Evolutionary conservation across 2,329 filamentous ascomycete genomes (phyloP).

Genomic region (Aspergillus quadrilineatus): DNA sequence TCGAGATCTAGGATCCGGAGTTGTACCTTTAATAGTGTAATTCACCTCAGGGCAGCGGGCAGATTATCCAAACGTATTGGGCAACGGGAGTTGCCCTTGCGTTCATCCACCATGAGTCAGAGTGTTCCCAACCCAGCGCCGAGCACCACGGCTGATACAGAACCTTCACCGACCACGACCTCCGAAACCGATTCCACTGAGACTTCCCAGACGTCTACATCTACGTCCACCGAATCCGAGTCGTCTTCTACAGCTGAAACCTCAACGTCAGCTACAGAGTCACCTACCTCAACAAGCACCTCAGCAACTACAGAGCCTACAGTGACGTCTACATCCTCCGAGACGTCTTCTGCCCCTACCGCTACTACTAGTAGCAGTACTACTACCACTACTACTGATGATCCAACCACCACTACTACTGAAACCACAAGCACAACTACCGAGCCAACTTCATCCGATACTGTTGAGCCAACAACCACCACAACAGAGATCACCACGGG

Average conservation of each 20-base stretch:
- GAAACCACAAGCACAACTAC: slow-evolving; percentile 17
- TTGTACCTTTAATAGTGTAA: too few species aligned
- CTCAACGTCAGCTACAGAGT: slow-evolving; percentile 18
- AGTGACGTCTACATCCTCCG: slow-evolving; percentile 7
- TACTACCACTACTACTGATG: slow-evolving; percentile 16
- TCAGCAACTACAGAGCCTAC: slow-evolving; percentile 12
- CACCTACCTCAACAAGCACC: slow-evolving; percentile 13
- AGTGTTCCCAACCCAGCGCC: background rate
- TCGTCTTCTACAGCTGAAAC: slow-evolving; percentile 18
- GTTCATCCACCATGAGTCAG: background rate
- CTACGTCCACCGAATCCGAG: slow-evolving; percentile 18
- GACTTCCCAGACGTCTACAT: slow-evolving; percentile 4
- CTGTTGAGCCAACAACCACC: slow-evolving; percentile 8
- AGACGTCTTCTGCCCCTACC: slow-evolving; percentile 23
- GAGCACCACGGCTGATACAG: background rate
- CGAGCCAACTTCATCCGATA: slow-evolving; percentile 19
- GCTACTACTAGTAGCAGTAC: slow-evolving; percentile 11
- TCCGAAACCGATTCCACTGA: background rate
- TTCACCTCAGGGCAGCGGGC: background rate
- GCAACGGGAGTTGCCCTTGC: background rate
- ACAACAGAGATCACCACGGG: slow-evolving; percentile 12
- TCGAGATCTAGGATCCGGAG: too few species aligned
- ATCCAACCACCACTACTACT: slow-evolving; percentile 11
- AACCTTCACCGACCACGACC: slow-evolving; percentile 9
- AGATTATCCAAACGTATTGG: background rate